These are phyloP conservation scores for Saussurea involucrata DNA, from an alignment of 129 eudicot genomes.

Conservation along the genomic window DNA sequence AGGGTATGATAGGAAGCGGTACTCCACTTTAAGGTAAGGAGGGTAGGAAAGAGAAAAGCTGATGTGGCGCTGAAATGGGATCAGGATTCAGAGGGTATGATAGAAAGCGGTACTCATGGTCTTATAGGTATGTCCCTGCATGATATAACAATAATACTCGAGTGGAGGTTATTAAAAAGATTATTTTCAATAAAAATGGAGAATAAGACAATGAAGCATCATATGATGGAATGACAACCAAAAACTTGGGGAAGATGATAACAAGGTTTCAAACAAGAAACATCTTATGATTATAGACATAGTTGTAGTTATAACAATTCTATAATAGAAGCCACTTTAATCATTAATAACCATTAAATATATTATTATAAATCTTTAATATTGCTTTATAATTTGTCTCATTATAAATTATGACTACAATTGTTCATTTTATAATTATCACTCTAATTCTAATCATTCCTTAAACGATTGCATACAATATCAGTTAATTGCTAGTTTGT, in stretches of 20 bases:
- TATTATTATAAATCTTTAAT: not conserved
- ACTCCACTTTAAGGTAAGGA: too few relatives aligned
- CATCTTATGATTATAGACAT: conserved; percentile 8
- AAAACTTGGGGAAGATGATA: not conserved
- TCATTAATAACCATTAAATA: not conserved
- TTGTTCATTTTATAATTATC: not conserved
- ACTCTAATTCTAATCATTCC: not conserved
- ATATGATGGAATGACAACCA: not conserved
- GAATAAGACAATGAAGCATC: not conserved
- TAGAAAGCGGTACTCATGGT: too few relatives aligned
- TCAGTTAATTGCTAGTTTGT: too few relatives aligned
- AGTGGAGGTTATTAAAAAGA: not conserved
- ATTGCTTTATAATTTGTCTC: not conserved
- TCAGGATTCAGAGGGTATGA: too few relatives aligned
- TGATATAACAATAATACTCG: too few relatives aligned
- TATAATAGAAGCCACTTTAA: not conserved
- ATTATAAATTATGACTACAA: not conserved
- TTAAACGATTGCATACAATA: not conserved
- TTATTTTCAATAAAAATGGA: not conserved
- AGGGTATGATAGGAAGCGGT: too few relatives aligned
- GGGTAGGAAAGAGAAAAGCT: too few relatives aligned
- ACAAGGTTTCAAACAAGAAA: conserved; percentile 28
- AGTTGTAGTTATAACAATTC: conserved; percentile 11
- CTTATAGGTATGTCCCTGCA: too few relatives aligned
- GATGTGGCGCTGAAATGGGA: too few relatives aligned